Percentiles rank a stretch among this genome's conserved stretches.
These are phyloP conservation scores for Yarrowia galli DNA, from an alignment of 1,139 yeast genomes.

Conservation along the genomic window DNA sequence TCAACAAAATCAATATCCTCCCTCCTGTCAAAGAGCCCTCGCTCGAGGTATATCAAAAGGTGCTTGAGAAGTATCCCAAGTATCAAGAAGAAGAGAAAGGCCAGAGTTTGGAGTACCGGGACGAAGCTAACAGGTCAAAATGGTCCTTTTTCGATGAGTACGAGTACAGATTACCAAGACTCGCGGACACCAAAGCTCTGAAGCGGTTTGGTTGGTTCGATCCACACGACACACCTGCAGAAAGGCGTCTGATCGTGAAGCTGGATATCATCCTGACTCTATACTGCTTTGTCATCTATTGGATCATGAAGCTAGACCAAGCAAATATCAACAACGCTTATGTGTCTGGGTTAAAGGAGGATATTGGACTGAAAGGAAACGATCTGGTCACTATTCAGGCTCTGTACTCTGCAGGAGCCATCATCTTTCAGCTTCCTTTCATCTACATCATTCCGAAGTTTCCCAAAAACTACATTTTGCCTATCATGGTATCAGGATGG, in stretches of 20 bases:
- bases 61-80: constrained; percentile 15
- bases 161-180: constrained; percentile 55
- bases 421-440: constrained; percentile 64
- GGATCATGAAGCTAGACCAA: constrained; percentile 41
- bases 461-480: constrained; percentile 51
- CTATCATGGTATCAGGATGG: constrained; percentile 62
- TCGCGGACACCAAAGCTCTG: not conserved
- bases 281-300: constrained; percentile 49
- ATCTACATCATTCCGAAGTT: constrained; percentile 61
- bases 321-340: constrained; percentile 62
- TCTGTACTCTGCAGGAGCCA: constrained; percentile 64
- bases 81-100: not conserved
- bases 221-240: constrained; percentile 61
- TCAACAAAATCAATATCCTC: not conserved
- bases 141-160: constrained; percentile 67
- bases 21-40: not conserved
- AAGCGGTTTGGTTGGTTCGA: constrained; percentile 68
- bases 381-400: constrained; percentile 68
- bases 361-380: constrained; percentile 65
- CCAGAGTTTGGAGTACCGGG: constrained; percentile 41
- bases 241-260: constrained; percentile 62
- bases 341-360: constrained; percentile 67
- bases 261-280: constrained; percentile 66
- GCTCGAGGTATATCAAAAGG: not conserved
- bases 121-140: constrained; percentile 67